Conservation (phyloP, 352 stramenopile genomes). For the Elongisporangium senticosum region DNA sequence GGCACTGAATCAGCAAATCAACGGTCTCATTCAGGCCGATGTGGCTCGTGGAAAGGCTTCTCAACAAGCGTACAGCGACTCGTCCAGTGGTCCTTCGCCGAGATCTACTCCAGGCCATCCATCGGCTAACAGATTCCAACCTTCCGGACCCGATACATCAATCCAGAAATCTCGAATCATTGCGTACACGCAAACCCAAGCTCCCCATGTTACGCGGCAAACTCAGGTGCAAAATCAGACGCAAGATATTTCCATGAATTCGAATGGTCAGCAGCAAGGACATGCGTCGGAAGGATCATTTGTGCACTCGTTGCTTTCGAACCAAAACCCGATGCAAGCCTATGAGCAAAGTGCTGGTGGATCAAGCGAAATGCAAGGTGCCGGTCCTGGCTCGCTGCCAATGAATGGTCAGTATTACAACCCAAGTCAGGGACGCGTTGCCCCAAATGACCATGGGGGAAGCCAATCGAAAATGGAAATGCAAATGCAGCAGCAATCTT, state of each 20-base stretch:
- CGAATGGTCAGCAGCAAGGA: background rate
- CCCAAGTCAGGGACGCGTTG: background rate
- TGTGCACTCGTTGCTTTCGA: slow-evolving; percentile 29
- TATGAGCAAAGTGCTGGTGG: slow-evolving; percentile 14
- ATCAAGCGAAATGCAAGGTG: slow-evolving; percentile 4
- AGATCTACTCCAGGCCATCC: background rate
- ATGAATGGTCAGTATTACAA: background rate
- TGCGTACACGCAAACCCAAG: slow-evolving; percentile 5
- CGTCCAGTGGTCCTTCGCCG: slow-evolving; percentile 2
- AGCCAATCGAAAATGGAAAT: background rate
- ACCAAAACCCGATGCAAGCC: slow-evolving; percentile 19
- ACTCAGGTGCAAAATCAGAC: slow-evolving; percentile 5
- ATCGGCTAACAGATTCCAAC: background rate
- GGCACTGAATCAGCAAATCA: slow-evolving; percentile 53
- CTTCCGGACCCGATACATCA: background rate
- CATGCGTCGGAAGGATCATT: slow-evolving; percentile 22
- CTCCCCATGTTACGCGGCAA: background rate
- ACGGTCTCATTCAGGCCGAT: slow-evolving; percentile 57
- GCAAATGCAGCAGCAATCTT: slow-evolving; percentile 18
- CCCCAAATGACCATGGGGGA: background rate
- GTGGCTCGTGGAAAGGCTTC: slow-evolving; percentile 3
- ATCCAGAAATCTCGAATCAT: background rate
- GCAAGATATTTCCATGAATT: background rate
- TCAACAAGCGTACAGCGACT: background rate
- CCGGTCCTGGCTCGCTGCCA: background rate